A percentile compares a stretch with the other conserved stretches of the same genome.
Conservation (phyloP, 148 eudicot genomes). For the Fagopyrum tataricum region DNA sequence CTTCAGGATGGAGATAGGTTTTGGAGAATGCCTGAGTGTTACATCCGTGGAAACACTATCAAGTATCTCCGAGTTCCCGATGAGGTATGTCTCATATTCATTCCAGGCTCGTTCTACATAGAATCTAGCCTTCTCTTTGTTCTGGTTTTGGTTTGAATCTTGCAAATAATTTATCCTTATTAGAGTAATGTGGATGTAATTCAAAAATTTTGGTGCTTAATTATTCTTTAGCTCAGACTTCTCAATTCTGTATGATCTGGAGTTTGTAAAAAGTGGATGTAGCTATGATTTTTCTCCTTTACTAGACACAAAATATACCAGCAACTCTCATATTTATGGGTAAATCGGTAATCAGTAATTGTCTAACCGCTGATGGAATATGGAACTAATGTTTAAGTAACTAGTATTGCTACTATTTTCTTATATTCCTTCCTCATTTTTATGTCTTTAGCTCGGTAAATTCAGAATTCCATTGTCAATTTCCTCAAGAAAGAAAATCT, state of each 20-base stretch:
- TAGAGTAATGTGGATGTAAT: neutral
- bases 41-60: constrained; percentile 85
- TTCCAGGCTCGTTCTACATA: neutral
- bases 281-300: neutral
- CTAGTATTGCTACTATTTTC: neutral
- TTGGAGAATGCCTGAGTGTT: constrained; percentile 97
- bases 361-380: too few species aligned
- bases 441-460: neutral
- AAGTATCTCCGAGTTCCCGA: constrained; percentile 52
- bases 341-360: too few species aligned
- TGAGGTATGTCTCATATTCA: constrained; percentile 22
- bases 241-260: neutral
- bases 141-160: neutral
- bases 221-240: neutral
- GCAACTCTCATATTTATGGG: too few species aligned
- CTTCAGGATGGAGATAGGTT: constrained; percentile 89
- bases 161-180: neutral
- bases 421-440: neutral
- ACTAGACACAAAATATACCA: too few species aligned
- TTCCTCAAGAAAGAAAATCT: neutral
- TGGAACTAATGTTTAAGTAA: too few species aligned
- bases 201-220: neutral
- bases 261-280: neutral
- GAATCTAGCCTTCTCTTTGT: neutral
- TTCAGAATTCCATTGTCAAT: neutral